Evolutionary conservation across 768 basidiomycete genomes (phyloP).

Genomic region (Termitomyces sp.): DNA sequence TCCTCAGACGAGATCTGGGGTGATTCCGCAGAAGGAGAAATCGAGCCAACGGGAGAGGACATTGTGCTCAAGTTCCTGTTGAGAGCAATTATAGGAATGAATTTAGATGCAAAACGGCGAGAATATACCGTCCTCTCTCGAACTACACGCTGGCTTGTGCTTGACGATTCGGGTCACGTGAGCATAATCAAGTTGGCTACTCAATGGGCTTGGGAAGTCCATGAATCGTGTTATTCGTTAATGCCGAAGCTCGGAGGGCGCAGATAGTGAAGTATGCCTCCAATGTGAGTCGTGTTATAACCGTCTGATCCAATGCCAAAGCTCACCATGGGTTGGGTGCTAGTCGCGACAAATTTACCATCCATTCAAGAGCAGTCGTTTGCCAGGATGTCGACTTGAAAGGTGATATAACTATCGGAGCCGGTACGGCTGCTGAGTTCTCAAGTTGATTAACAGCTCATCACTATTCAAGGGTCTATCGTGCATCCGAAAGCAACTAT

Average conservation of each 20-base stretch:
- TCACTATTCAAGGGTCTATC: conserved; percentile 53
- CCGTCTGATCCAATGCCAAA: not conserved
- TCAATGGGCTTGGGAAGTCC: not conserved
- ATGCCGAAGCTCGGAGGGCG: not conserved
- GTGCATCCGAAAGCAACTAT: conserved; percentile 94
- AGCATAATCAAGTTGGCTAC: no score
- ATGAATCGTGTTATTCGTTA: not conserved
- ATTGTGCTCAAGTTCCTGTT: no score
- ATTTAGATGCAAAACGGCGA: no score
- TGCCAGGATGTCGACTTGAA: conserved; percentile 93
- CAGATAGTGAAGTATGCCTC: conserved; percentile 10
- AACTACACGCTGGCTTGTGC: no score
- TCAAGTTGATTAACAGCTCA: not conserved
- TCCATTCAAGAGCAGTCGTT: conserved; percentile 87
- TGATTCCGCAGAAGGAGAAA: no score
- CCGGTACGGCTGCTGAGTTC: conserved; percentile 37
- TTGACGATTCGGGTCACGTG: no score
- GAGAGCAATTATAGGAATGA: no score
- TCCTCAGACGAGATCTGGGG: no score
- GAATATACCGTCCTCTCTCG: no score
- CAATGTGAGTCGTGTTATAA: conserved; percentile 6
- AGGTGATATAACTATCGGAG: conserved; percentile 90
- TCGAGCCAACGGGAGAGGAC: no score
- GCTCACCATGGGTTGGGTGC: not conserved
- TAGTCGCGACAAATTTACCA: conserved; percentile 85